Evolutionary conservation across 164 flowering plant genomes (phyloP), one percentile per base, ranked within the genome.

Genomic region (Vitis cinerea): DNA sequence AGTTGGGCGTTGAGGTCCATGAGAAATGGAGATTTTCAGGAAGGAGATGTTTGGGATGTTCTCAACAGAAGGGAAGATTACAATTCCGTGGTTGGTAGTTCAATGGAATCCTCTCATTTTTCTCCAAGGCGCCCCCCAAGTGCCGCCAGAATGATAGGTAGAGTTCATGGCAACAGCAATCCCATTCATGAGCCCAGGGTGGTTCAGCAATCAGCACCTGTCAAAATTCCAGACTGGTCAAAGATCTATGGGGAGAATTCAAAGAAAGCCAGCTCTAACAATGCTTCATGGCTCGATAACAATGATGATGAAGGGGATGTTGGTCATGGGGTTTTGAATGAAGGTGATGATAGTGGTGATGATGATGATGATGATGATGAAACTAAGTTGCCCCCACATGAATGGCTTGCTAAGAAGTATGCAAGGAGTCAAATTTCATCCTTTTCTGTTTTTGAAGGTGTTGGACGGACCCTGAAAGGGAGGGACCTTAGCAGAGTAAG

Each of bases 361-460:
- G 68, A 51, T 17, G 82, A 68, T 14, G 81, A 70, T 11, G 79
- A 64, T 13, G 77, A 71, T 15, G 62, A 67, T 16, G 66, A 66
- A 66, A 37, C 16, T 1, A 77, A 49, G 67, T 5, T 83, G 60
- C 92, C 89, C 11, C 92, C 92, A 5, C 92, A 88, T 77, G 92
- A 88, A 73, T 68, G 77, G 67, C 57, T 83, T 59, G 79, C 85
- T 1, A 80, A 68, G 71, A 81, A 75, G 83, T 70, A 80, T 27
- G 87, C 87, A 53, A 88, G 82, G 72, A 81, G 63, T 49, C 83
- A 83, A 53, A 83, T 79, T 12, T 79, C 88, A 23, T 84, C 90
- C 1, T 86, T 82, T 63, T 87, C 91, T 8, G 89, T 89, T n/a
- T 78, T 75, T 75, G 93, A 89, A 85, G 93, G 93, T 14, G 82